Percentiles rank a stretch among this genome's conserved stretches.
These are phyloP conservation scores for Magnaporthiopsis incrustans DNA, from an alignment of 2,329 filamentous ascomycete species.

Conservation along the genomic window DNA sequence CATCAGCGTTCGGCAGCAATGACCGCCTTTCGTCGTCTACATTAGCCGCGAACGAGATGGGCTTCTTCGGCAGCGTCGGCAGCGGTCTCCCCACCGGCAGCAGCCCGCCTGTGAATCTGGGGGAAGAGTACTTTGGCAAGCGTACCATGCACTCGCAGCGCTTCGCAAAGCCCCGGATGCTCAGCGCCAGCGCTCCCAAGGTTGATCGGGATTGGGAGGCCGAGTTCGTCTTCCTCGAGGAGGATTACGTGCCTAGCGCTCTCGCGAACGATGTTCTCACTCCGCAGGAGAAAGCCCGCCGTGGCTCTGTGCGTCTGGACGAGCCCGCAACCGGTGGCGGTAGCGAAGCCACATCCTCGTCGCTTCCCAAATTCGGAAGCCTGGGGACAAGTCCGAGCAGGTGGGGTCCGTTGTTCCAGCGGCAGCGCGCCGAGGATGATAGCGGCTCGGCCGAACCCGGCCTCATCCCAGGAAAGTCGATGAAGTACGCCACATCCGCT, in stretches of 20 bases:
- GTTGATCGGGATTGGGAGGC: constrained; percentile 56
- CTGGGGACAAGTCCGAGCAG: constrained; percentile 36
- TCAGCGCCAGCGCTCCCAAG: constrained; percentile 58
- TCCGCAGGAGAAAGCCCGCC: constrained; percentile 57
- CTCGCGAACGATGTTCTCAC: constrained; percentile 56
- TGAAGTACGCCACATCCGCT: constrained; percentile 41
- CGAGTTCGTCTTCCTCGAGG: constrained; percentile 69
- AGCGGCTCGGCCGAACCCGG: constrained; percentile 42
- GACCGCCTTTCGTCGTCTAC: constrained; percentile 44
- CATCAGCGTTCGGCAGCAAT: constrained; percentile 59
- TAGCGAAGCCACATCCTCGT: constrained; percentile 29
- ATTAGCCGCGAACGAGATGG: constrained; percentile 5
- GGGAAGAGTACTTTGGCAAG: constrained; percentile 60
- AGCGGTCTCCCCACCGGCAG: constrained; percentile 22
- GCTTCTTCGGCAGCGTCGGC: constrained; percentile 19
- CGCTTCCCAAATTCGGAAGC: constrained; percentile 50
- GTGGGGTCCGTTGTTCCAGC: constrained; percentile 47
- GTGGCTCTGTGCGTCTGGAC: constrained; percentile 52
- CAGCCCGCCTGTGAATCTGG: constrained; percentile 35
- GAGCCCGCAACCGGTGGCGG: constrained; percentile 31
- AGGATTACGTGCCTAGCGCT: constrained; percentile 75
- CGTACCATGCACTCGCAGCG: constrained; percentile 59
- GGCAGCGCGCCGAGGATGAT: constrained; percentile 45
- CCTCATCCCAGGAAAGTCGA: constrained; percentile 20
- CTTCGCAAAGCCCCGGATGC: constrained; percentile 57